These are phyloP conservation scores for Quercus cerris DNA, from an alignment of 306 rosid species.

Conservation along the genomic window DNA sequence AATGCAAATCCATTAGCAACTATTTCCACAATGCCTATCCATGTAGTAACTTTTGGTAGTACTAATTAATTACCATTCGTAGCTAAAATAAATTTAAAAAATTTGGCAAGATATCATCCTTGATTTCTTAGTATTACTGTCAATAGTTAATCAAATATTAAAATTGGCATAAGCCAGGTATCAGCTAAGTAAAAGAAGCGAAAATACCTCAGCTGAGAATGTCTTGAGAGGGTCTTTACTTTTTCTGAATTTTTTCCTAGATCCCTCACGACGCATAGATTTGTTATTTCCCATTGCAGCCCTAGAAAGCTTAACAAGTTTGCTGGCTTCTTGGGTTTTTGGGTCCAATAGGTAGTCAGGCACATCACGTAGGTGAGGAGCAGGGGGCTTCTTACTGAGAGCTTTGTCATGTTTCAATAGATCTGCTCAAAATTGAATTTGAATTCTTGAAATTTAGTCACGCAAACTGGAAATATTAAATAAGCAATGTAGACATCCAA, in stretches of 20 bases:
- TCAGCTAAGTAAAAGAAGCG: neutral
- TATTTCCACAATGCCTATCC: neutral
- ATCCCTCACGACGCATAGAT: conserved; percentile 28
- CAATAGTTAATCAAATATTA: neutral
- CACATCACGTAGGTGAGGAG: conserved; percentile 74
- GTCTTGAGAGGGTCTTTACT: conserved; percentile 63
- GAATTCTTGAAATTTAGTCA: conserved; percentile 5
- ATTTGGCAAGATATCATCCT: neutral
- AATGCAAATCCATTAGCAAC: neutral
- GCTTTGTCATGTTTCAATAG: conserved; percentile 88
- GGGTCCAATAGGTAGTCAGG: conserved; percentile 82
- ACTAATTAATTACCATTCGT: neutral
- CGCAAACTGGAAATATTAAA: neutral
- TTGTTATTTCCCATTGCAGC: conserved; percentile 63
- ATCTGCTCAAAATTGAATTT: conserved; percentile 50
- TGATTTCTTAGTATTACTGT: neutral
- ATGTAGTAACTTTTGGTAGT: neutral
- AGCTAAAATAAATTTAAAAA: neutral
- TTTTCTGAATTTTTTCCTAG: conserved; percentile 47
- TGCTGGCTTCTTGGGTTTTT: conserved; percentile 78
- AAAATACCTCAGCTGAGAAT: conserved; percentile 45
- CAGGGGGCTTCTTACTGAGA: conserved; percentile 87
- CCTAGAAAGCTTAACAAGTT: conserved; percentile 63
- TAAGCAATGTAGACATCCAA: conserved; percentile 5
- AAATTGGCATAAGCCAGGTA: conserved; percentile 4